Evolutionary conservation across 108 stramenopile species (phyloP).

Genomic region (Cylindrotheca closterium): DNA sequence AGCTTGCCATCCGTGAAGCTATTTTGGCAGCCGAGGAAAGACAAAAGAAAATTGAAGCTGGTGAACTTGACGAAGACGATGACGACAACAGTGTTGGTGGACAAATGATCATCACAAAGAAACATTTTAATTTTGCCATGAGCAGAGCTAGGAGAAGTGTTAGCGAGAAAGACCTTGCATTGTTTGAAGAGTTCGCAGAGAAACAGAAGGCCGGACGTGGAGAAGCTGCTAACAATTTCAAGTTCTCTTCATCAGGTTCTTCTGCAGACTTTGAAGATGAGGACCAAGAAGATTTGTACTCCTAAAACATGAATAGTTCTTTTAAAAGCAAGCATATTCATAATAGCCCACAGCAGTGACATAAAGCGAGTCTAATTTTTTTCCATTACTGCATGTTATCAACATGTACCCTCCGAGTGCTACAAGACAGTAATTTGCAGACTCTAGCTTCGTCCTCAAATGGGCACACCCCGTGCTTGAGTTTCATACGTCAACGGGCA

Average conservation of each 20-base stretch:
- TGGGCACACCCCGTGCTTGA: no score
- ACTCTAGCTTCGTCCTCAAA: no score
- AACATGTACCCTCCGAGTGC: no score
- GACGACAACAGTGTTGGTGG: slow-evolving; percentile 35
- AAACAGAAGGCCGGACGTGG: slow-evolving; percentile 88
- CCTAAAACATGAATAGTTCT: slow-evolving; percentile 21
- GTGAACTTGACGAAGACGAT: slow-evolving; percentile 55
- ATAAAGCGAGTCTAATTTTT: no score
- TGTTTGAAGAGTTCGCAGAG: slow-evolving; percentile 90
- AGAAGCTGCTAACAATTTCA: slow-evolving; percentile 85
- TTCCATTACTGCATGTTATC: no score
- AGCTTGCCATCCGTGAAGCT: slow-evolving; percentile 93
- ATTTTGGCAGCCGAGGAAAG: slow-evolving; percentile 76
- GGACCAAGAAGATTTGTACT: slow-evolving; percentile 47
- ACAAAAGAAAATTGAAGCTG: slow-evolving; percentile 44
- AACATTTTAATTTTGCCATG: slow-evolving; percentile 95
- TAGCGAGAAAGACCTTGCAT: slow-evolving; percentile 88
- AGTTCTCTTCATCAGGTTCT: slow-evolving; percentile 56
- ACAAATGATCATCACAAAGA: slow-evolving; percentile 68
- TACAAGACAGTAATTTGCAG: no score
- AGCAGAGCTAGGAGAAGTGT: slow-evolving; percentile 87
- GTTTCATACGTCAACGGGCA: no score
- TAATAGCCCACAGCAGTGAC: no score
- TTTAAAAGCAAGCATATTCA: neutral
- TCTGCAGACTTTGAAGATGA: slow-evolving; percentile 33